Evolutionary conservation across 495 filamentous ascomycete species (phyloP).

Genomic region (Trichoderma asperelloides): DNA sequence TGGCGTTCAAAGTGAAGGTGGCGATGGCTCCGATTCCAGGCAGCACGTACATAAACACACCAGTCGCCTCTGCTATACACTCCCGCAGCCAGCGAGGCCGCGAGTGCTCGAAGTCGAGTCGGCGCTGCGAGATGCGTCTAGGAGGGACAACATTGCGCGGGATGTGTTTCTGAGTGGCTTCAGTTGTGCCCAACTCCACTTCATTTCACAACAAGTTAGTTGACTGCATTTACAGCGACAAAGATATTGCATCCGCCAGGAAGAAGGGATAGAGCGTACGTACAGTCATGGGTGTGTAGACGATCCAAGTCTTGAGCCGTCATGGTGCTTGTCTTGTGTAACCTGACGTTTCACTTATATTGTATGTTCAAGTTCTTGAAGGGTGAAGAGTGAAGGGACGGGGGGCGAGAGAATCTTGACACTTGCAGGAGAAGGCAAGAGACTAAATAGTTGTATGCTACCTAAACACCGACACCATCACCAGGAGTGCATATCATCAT

Average conservation of each 20-base stretch:
- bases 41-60: slow-evolving; percentile 46
- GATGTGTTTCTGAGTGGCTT: slow-evolving; percentile 38
- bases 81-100: slow-evolving; percentile 39
- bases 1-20: slow-evolving; percentile 33
- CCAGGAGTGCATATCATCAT: background rate
- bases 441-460: slow-evolving; percentile 3
- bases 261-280: background rate
- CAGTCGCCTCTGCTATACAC: slow-evolving; percentile 40
- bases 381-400: background rate
- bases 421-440: background rate
- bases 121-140: slow-evolving; percentile 37
- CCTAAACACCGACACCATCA: background rate
- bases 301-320: background rate
- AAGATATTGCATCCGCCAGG: background rate
- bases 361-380: background rate
- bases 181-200: slow-evolving; percentile 40
- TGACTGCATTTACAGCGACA: background rate
- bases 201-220: slow-evolving; percentile 10
- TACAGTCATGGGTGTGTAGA: slow-evolving; percentile 2
- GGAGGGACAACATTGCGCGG: slow-evolving; percentile 34
- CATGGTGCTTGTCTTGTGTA: background rate
- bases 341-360: background rate
- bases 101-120: slow-evolving; percentile 40
- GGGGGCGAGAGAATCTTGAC: background rate
- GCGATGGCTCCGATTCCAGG: slow-evolving; percentile 39